Evolutionary conservation across 345 rosid species (phyloP).

Genomic region (Salix exigua): DNA sequence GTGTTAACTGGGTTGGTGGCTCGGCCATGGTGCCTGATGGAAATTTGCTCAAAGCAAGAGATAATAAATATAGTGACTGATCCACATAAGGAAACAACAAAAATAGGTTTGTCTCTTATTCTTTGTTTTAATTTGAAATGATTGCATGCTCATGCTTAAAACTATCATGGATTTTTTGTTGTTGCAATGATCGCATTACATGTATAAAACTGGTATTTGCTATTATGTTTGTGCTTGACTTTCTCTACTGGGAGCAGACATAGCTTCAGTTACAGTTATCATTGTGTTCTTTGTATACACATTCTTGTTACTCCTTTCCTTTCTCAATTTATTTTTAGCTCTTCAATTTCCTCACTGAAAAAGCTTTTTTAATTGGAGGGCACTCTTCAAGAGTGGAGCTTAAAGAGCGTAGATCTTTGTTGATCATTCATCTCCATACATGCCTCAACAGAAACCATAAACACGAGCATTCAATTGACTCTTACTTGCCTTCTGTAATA

Average conservation of each 20-base stretch:
- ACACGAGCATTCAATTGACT: neutral
- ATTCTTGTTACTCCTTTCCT: no score
- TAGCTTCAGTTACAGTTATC: no score
- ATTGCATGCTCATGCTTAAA: neutral
- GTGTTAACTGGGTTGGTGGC: slow-evolving; percentile 64
- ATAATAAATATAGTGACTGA: slow-evolving; percentile 59
- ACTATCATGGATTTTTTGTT: neutral
- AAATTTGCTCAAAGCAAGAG: slow-evolving; percentile 72
- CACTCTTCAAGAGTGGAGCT: no score
- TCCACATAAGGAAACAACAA: slow-evolving; percentile 59
- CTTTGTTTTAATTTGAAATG: neutral
- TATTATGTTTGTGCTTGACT: neutral
- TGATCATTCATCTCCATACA: neutral
- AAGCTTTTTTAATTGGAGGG: no score
- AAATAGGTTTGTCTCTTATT: slow-evolving; percentile 48
- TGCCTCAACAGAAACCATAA: neutral
- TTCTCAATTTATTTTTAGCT: no score
- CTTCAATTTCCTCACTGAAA: no score
- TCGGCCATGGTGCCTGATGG: slow-evolving; percentile 83
- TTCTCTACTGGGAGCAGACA: no score
- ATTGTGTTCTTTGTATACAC: no score
- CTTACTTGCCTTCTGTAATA: neutral
- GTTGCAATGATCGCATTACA: no score
- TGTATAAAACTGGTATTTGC: neutral
- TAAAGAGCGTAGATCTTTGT: neutral